phyloP scores from a whole-genome alignment of 495 filamentous ascomycete genomes.

The Delitschia confertaspora region DNA sequence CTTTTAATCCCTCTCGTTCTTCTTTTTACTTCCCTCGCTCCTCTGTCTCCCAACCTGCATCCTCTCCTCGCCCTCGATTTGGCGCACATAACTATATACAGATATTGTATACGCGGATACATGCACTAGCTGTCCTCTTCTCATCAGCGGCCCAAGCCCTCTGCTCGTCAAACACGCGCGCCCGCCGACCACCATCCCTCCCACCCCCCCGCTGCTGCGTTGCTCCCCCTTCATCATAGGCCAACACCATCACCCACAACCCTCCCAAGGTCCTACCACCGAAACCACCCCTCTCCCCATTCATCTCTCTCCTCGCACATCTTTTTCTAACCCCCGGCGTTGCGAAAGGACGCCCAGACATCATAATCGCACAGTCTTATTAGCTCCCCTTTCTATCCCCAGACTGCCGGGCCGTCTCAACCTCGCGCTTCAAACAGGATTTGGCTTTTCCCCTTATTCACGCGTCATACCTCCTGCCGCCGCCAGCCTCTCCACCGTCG shows the following conservation, averaged over 20 bases:
- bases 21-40: not conserved
- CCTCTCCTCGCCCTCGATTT: not conserved
- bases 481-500: conserved; percentile 11
- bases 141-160: too few species aligned
- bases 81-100: too few species aligned
- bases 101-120: too few species aligned
- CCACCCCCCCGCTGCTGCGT: not conserved
- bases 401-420: not conserved
- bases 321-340: too few species aligned
- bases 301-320: too few species aligned
- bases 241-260: not conserved
- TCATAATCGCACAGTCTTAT: conserved; percentile 14
- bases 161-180: too few species aligned
- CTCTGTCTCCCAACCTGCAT: not conserved
- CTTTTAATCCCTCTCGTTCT: too few species aligned
- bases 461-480: conserved; percentile 13
- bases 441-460: not conserved
- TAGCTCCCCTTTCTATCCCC: not conserved
- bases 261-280: not conserved
- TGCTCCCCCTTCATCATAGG: not conserved
- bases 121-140: not conserved
- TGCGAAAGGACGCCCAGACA: too few species aligned
- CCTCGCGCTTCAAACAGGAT: conserved; percentile 7
- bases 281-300: too few species aligned
- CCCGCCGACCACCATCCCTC: not conserved